Conservation (phyloP, 306 rosid species). For the Oxytropis ochrocephala region DNA sequence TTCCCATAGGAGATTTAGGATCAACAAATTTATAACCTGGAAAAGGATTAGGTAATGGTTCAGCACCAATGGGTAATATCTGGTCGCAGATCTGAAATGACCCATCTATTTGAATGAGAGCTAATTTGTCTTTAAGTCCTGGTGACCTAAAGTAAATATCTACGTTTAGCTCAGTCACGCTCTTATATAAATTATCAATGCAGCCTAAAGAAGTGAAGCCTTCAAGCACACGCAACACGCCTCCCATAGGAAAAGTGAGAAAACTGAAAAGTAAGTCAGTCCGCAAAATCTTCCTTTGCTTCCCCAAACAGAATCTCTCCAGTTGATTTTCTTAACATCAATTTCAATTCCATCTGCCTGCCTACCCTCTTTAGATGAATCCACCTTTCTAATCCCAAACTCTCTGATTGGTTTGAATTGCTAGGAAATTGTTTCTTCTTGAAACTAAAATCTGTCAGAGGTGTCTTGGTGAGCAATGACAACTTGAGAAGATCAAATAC, state of each 20-base stretch:
- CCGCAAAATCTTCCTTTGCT: background rate
- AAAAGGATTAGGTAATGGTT: background rate
- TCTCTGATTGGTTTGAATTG: background rate
- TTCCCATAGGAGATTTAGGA: background rate
- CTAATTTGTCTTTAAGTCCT: background rate
- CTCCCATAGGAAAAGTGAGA: background rate
- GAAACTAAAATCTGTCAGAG: background rate
- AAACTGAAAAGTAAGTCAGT: background rate
- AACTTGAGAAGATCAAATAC: conserved; percentile 14
- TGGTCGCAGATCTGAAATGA: background rate
- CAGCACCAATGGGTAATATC: background rate
- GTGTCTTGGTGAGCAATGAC: background rate
- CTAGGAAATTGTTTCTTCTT: background rate
- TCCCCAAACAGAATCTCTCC: background rate
- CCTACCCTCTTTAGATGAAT: background rate
- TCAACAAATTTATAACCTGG: background rate
- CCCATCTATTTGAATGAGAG: background rate
- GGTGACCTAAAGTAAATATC: background rate
- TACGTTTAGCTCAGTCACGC: background rate
- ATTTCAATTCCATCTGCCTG: background rate
- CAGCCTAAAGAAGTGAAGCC: background rate
- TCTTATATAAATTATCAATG: background rate
- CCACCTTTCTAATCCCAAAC: no score
- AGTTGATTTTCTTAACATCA: background rate
- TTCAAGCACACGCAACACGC: background rate